Conservation (phyloP, 108 stramenopile genomes). For the Phaeodactylum tricornutum region DNA sequence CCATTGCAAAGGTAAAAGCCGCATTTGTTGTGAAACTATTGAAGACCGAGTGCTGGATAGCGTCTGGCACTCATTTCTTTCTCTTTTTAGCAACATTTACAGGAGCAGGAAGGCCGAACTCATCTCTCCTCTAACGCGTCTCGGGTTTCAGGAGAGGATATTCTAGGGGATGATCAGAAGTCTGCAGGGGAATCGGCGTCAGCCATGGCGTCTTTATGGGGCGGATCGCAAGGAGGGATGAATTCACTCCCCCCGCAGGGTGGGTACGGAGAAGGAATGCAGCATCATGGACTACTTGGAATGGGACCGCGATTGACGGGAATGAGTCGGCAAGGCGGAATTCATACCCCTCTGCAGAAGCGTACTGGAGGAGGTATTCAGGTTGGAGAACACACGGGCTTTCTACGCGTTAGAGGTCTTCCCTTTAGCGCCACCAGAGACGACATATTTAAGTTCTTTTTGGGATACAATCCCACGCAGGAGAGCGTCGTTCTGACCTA, state of each 20-base stretch:
- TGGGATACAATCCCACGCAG: slow-evolving; percentile 60
- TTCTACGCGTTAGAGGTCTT: slow-evolving; percentile 85
- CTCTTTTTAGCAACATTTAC: slow-evolving; percentile 44
- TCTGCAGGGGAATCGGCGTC: not conserved
- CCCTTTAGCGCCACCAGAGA: slow-evolving; percentile 85
- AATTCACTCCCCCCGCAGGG: too few species aligned
- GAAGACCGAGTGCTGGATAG: not conserved
- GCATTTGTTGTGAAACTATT: not conserved
- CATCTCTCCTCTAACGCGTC: slow-evolving; percentile 8
- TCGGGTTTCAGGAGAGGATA: not conserved
- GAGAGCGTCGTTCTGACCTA: slow-evolving; percentile 82
- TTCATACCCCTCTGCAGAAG: slow-evolving; percentile 16
- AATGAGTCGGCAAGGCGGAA: too few species aligned
- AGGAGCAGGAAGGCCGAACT: slow-evolving; percentile 38
- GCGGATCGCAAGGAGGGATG: not conserved
- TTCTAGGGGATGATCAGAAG: not conserved
- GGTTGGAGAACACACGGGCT: slow-evolving; percentile 86
- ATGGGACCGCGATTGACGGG: too few species aligned
- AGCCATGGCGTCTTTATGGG: not conserved
- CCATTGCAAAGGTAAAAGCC: slow-evolving; percentile 70
- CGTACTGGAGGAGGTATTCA: slow-evolving; percentile 75
- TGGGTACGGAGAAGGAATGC: too few species aligned
- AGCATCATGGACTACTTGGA: too few species aligned
- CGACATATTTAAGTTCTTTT: slow-evolving; percentile 86
- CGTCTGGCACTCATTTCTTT: slow-evolving; percentile 4